Conservation (phyloP, 139 green algal species). For the Chlamydomonas schloesseri region DNA sequence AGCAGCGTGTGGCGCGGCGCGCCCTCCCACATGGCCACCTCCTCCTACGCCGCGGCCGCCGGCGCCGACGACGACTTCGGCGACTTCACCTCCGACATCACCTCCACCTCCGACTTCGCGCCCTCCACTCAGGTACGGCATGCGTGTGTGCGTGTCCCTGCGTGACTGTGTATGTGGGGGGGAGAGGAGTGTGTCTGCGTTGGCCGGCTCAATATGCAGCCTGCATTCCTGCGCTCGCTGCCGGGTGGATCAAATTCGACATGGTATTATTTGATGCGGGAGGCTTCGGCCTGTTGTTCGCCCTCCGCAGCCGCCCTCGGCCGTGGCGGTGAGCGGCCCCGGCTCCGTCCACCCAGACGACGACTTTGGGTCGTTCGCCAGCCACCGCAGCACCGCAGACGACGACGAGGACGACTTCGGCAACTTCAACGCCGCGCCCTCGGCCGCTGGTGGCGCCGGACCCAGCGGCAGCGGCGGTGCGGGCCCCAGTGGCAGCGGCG, state of each 20-base stretch:
- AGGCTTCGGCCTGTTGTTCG: no score
- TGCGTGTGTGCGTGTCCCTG: no score
- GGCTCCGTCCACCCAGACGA: slow-evolving; percentile 36
- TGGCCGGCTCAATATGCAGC: no score
- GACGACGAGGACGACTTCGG: slow-evolving; percentile 45
- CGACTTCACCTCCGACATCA: slow-evolving; percentile 47
- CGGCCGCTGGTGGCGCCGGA: not conserved
- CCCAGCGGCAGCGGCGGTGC: not conserved
- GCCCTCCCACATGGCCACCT: slow-evolving; percentile 37
- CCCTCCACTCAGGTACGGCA: slow-evolving; percentile 30
- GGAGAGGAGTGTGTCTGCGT: no score
- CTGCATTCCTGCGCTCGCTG: no score
- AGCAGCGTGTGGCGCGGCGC: slow-evolving; percentile 24
- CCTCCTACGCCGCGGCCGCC: slow-evolving; percentile 30
- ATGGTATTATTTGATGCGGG: no score
- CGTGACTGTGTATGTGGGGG: no score
- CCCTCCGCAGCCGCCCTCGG: slow-evolving; percentile 20
- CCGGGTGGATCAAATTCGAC: no score
- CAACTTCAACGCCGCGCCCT: slow-evolving; percentile 14
- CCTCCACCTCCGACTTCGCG: slow-evolving; percentile 36
- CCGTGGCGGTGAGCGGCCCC: slow-evolving; percentile 34
- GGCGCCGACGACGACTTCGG: slow-evolving; percentile 47
- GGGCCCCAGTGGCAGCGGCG: not conserved
- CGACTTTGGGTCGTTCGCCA: slow-evolving; percentile 42
- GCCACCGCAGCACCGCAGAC: slow-evolving; percentile 42